Evolutionary conservation across 805 yeast genomes (phyloP), one percentile per base, ranked within the genome.

Genomic region (Teunomyces funiuensis): DNA sequence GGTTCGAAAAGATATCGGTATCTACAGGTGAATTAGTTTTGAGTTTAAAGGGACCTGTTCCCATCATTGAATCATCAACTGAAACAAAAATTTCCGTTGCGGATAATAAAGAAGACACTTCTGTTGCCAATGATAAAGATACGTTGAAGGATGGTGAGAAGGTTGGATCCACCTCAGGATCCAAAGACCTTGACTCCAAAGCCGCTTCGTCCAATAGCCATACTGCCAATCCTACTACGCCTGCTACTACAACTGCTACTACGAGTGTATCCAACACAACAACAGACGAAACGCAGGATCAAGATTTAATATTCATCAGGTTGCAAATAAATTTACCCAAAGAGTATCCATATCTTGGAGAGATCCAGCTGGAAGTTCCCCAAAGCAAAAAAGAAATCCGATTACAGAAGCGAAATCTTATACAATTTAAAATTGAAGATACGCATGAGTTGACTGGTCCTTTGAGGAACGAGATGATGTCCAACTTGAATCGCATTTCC

Each of bases 1-100:
- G 82, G 2, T 89, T 93, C 59, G 98, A 91, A 55, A 81, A 82
- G 51, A 89, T 93, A 5, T 82, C 93, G 2, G 95, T 91, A 0
- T 80, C 95, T 0, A 84, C 95, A 0, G 97, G 98, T 29, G 80
- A 74, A 22, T 66, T 90, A 42, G 79, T 81, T 2, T 61, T 93
- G 9, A 82, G 95, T n/a, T 61, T 93, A 39, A 77, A 82, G 48
- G 97, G 97, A 0, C 71, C 73, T 0, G 37, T 57, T 4, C 70
- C 65, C 4, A 40, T 16, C 3, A 36, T 28, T 8, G 40, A 29
- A 10, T 23, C 37, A 16, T 44, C 26, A 4, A 16, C 28, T 8
- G 34, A 23, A 13, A 28, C 42, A 2, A 36, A 36, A 11, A 28
- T 25, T 18, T 19, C 33, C 11, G 31, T 5, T n/a, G 28, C 16